Evolutionary conservation across 768 basidiomycete species (phyloP), one percentile per base, ranked within the genome.

Genomic region (Russula vinacea): DNA sequence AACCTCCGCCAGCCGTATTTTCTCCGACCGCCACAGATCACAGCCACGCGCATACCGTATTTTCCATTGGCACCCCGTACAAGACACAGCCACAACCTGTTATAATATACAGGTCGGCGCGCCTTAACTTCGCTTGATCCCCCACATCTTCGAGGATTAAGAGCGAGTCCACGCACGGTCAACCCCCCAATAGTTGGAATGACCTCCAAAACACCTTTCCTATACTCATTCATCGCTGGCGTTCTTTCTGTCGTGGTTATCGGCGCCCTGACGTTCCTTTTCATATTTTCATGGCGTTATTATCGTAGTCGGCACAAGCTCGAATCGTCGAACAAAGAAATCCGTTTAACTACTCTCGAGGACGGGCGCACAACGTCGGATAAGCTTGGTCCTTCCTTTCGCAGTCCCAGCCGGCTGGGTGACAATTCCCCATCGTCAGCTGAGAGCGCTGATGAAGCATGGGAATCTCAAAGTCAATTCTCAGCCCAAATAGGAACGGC

Each of bases 391-490:
- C 33, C 51, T 45, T 51, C 60, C 16, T 51, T n/a, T 44, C 59
- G 64, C 40, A 42, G 64, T 35, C 60, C 59, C 55, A 65, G 54
- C 47, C 45, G 58, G 49, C 53, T 60, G 59, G 64, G 64, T 65
- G 40, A 40, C 32, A 37, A 45, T 32, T 52, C 42, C 24, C 54
- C 64, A 44, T 29, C 17, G 39, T 51, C 47, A 55, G 53, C 29
- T 8, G 45, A 22, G 26, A 33, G 29, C 16, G 54, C 40, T 29
- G 54, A 56, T 29, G 49, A 52, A 22, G 24, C n/a, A 44, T 19
- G 32, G 64, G 40, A n/a, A 45, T 24, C 17, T 53, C 59, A n/a
- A 61, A 22, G 32, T 40, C 53, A 61, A 59, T 22, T 32, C 26
- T 14, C 26, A 8, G 10, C 26, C 19, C 54, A 19, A 39, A 8